Evolutionary conservation across 2,329 filamentous ascomycete genomes (phyloP).

Genomic region (Trichoderma semiorbis): DNA sequence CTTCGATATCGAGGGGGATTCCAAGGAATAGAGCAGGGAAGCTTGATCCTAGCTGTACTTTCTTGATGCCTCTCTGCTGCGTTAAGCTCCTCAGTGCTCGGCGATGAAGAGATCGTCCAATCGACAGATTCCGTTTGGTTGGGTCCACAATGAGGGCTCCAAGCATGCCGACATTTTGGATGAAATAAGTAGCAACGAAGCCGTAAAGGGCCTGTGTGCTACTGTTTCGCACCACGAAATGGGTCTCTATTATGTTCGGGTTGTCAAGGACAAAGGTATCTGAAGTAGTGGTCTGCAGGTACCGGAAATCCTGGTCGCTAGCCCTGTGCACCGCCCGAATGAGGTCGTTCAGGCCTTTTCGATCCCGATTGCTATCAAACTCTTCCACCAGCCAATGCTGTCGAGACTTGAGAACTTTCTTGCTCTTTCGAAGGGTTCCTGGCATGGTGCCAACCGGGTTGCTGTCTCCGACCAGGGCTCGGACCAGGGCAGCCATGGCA

Average conservation of each 20-base stretch:
- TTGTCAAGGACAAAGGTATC: conserved; percentile 73
- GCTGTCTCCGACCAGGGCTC: conserved; percentile 76
- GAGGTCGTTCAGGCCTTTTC: conserved; percentile 68
- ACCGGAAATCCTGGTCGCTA: conserved; percentile 63
- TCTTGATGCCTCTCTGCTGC: conserved; percentile 69
- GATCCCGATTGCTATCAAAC: conserved; percentile 78
- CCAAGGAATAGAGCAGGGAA: conserved; percentile 85
- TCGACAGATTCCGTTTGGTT: conserved; percentile 77
- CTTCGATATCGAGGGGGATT: conserved; percentile 59
- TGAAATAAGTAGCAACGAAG: conserved; percentile 85
- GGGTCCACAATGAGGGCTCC: conserved; percentile 90
- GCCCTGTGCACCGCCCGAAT: conserved; percentile 67
- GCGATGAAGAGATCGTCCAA: conserved; percentile 85
- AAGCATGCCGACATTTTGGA: conserved; percentile 69
- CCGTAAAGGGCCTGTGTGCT: conserved; percentile 88
- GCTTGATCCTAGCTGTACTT: conserved; percentile 75
- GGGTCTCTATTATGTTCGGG: conserved; percentile 69
- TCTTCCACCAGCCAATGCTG: conserved; percentile 93
- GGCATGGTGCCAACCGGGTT: conserved; percentile 57
- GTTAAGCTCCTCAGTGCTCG: conserved; percentile 72
- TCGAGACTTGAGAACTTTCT: conserved; percentile 81
- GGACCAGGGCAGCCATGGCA: conserved; percentile 78
- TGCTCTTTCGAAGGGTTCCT: conserved; percentile 78
- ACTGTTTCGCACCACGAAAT: conserved; percentile 92
- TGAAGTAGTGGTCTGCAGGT: conserved; percentile 66